Percentiles rank a stretch among this genome's conserved stretches.
Conservation (phyloP, 2,329 filamentous ascomycete species). For the Tolypocladium ophioglossoides region DNA sequence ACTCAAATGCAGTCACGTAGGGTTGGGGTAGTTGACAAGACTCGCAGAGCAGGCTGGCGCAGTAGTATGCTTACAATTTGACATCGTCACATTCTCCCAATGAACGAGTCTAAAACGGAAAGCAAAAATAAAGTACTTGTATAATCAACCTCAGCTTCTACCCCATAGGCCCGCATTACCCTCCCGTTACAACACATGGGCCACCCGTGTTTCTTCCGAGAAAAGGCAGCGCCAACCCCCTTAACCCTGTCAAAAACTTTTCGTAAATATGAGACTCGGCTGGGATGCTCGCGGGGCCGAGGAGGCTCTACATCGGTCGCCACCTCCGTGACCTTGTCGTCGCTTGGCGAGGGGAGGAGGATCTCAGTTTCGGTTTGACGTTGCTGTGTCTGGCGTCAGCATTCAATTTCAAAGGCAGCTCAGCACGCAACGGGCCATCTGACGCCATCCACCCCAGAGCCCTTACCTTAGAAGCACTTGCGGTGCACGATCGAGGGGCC, state of each 20-base stretch:
- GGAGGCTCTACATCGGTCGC: constrained; percentile 31
- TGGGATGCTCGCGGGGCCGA: constrained; percentile 36
- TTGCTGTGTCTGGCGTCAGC: constrained; percentile 17
- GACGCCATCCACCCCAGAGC: background rate
- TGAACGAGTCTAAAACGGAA: constrained; percentile 23
- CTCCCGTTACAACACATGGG: constrained; percentile 40
- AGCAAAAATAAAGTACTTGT: constrained; percentile 40
- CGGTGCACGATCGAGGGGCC: constrained; percentile 98
- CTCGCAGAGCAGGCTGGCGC: background rate
- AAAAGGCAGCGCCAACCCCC: constrained; percentile 38
- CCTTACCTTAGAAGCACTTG: constrained; percentile 97
- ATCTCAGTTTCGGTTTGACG: constrained; percentile 20
- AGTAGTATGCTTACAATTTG: background rate
- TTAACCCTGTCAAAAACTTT: constrained; percentile 47
- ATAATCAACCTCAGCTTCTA: constrained; percentile 46
- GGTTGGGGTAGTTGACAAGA: background rate
- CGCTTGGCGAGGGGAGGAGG: constrained; percentile 22
- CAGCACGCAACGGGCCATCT: background rate
- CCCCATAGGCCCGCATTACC: constrained; percentile 36
- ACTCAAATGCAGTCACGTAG: background rate
- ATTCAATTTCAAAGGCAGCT: background rate
- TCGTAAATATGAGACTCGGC: constrained; percentile 45
- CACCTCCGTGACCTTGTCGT: constrained; percentile 34
- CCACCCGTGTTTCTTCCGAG: constrained; percentile 34
- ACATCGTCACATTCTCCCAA: constrained; percentile 11